phyloP scores from a whole-genome alignment of 306 rosid genomes.

The Comarum palustre region DNA sequence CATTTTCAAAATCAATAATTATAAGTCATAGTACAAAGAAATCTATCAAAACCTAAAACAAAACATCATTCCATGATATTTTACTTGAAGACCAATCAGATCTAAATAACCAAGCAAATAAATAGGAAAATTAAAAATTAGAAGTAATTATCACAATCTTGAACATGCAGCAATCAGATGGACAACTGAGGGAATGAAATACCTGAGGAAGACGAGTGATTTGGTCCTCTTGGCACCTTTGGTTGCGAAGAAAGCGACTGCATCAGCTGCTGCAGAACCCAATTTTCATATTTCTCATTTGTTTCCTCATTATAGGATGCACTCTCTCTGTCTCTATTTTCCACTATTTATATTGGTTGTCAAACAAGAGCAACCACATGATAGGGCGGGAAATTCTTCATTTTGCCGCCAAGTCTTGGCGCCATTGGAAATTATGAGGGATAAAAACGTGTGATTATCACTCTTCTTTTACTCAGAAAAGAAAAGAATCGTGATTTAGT shows the following conservation, averaged over 20 bases:
- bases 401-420: neutral
- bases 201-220: neutral
- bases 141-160: neutral
- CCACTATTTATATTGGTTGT: constrained; percentile 1
- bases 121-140: neutral
- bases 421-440: neutral
- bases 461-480: neutral
- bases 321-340: neutral
- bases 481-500: neutral
- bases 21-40: neutral
- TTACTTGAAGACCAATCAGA: neutral
- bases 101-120: neutral
- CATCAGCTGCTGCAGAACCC: neutral
- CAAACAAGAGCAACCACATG: neutral
- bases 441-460: neutral
- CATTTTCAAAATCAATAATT: neutral
- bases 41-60: neutral
- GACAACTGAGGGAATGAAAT: neutral
- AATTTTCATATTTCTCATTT: neutral
- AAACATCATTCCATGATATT: neutral
- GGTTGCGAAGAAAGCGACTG: neutral
- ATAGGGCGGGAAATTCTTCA: neutral
- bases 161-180: neutral
- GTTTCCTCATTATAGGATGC: neutral
- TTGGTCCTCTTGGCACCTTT: neutral